A percentile compares a stretch with the other conserved stretches of the same genome.
These are phyloP conservation scores for Mortierella sp. DNA, from an alignment of 371 early-diverging fungal species.

Conservation along the genomic window DNA sequence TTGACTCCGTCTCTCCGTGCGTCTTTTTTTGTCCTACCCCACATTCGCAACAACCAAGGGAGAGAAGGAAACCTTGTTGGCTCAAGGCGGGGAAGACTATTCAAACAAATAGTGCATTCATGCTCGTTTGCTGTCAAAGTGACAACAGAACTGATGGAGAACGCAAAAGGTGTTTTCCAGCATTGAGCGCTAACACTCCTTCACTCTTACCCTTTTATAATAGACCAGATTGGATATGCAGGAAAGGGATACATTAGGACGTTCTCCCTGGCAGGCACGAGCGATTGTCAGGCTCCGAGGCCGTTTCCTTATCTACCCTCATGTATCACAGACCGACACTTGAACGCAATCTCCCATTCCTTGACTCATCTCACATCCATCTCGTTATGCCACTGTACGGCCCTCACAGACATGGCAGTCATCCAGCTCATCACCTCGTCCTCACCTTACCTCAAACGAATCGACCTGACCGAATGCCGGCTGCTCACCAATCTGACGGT, in stretches of 20 bases:
- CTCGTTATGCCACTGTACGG: constrained; percentile 35
- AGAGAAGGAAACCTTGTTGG: neutral
- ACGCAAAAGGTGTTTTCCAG: neutral
- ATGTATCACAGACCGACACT: constrained; percentile 42
- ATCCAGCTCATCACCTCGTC: constrained; percentile 37
- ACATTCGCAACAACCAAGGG: neutral
- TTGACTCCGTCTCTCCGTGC: neutral
- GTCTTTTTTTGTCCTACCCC: constrained; percentile 9
- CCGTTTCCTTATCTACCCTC: constrained; percentile 50
- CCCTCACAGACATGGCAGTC: constrained; percentile 38
- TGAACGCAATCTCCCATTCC: constrained; percentile 24
- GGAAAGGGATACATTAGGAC: constrained; percentile 40
- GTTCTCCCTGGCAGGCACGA: constrained; percentile 38
- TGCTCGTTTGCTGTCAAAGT: neutral
- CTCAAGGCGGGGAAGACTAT: neutral
- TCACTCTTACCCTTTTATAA: neutral
- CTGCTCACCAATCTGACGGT: constrained; percentile 43
- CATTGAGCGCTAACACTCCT: no score
- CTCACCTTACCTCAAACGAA: constrained; percentile 41
- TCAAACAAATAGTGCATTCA: neutral
- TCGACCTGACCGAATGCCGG: constrained; percentile 45
- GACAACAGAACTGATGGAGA: neutral
- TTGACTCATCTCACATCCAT: constrained; percentile 43
- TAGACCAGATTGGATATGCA: constrained; percentile 36
- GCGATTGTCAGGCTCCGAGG: constrained; percentile 39